phyloP scores from a whole-genome alignment of 2,329 filamentous ascomycete species.

The Aspergillus versicolor region DNA sequence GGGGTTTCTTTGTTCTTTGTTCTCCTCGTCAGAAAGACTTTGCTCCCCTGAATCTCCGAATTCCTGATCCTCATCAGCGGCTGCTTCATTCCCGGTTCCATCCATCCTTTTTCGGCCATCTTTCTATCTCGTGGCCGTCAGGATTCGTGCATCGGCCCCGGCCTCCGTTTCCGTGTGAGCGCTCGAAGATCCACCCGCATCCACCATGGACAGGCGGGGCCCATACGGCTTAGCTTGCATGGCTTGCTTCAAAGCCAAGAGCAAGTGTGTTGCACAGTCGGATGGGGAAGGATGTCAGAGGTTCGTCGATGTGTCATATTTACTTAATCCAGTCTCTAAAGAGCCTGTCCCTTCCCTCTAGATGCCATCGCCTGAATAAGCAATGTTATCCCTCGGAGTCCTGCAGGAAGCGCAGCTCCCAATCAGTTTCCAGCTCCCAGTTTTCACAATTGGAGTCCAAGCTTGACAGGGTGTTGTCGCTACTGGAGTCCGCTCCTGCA shows the following conservation, averaged over 20 bases:
- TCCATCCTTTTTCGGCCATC: no score
- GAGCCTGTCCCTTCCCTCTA: background rate
- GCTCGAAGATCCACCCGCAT: background rate
- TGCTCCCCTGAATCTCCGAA: no score
- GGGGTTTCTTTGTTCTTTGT: no score
- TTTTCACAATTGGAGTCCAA: conserved; percentile 3
- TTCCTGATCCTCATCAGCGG: no score
- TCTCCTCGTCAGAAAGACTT: no score
- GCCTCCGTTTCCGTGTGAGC: background rate
- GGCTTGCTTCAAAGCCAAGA: conserved; percentile 4
- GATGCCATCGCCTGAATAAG: conserved; percentile 7
- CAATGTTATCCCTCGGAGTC: conserved; percentile 1
- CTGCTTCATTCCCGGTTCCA: no score
- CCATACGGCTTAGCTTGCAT: conserved; percentile 7
- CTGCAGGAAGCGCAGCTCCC: background rate
- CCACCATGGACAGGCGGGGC: conserved; percentile 7
- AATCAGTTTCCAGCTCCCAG: background rate
- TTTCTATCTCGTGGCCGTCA: no score
- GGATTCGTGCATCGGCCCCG: background rate
- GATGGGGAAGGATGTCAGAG: conserved; percentile 1
- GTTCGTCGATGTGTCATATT: background rate
- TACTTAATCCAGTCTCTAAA: background rate
- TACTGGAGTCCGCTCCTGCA: background rate
- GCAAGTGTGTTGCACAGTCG: background rate
- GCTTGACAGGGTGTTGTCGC: background rate